Base-by-base conservation (phyloP, 2,329 filamentous ascomycete genomes). In the Xylaria sp. region DNA sequence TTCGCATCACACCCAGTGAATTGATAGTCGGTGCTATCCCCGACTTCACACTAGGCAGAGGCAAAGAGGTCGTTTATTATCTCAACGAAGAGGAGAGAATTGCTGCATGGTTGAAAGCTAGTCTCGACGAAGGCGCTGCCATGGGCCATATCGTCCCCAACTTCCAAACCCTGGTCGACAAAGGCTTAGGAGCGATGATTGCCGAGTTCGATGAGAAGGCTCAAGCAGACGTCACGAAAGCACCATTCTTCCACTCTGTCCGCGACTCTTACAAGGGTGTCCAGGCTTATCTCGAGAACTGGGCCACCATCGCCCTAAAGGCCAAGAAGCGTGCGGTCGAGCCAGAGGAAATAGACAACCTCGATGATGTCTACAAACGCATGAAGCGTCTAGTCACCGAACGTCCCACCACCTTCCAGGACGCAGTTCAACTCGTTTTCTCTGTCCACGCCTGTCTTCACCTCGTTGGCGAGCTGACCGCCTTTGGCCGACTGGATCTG, bases 71-170 rank as follows among this genome's bases (percentile, higher is more conserved):
- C 1, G 59, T 63, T 4, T 54, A 55, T 4, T 63, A 63, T 46
- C 54, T 63, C 2, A 37, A 30, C 4, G 61, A 61, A 19, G 59
- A 63, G 1, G 61, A 63, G 35, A 59, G 52, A 3, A 61, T 63
- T 30, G 54, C 59, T 2, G 61, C 61, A 10, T 63, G 59, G 59
- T 47, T 63, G 11, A 63, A 63, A 42, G 60, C 55, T 13, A 47
- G 52, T 23, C 53, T 63, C 11, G 56, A 54, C 13, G 61, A 63
- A 34, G 50, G 30, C 8, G 39, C 53, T 1, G 61, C 59, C 2
- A 63, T 63, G 59, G 59, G 61, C 3, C 61, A 63, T 18, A 59
- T 63, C 42, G 61, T 63, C 13, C 59, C 61, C 6, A 61, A 63
- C 54, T 59, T 57, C 53, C 59, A 63, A 34, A 63, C 61, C 19